Base-by-base conservation (phyloP, 2,329 filamentous ascomycete genomes). In the Lasiodiplodia citricola region DNA sequence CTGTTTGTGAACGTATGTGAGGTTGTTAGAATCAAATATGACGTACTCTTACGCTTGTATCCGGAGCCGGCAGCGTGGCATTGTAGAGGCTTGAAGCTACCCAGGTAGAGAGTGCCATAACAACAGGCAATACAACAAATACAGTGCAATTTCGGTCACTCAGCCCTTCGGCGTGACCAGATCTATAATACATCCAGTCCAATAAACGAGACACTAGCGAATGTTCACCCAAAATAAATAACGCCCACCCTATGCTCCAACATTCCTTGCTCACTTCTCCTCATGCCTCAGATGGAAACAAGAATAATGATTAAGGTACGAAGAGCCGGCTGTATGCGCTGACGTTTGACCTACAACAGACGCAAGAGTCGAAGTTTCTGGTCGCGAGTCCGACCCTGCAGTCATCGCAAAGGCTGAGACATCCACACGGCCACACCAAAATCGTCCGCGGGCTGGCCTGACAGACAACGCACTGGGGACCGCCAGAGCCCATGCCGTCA, bases 361-460 rank as follows among this genome's bases (percentile, higher is more conserved):
- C 94, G 77, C 96, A 99, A 77, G 93, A 96, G 72, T 94, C 93
- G 78, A 97, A 98, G 78, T 98, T 98, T 78, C 97, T 96, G 89
- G 97, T 94, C 3, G 96, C 96, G 71, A 98, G 85, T 54, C 93
- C 95, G 44, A 98, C 92, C 38, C 96, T 87, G 77, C 96, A 98
- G 73, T 98, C 96, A 78, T 99, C 96, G 77, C 96, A 98, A 14
- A 98, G 86, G 73, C 93, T 95, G 69, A 99, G 85, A 77, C 96
- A 99, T 2, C 96, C 92, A 78, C 96, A 99, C 0, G 96, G 96
- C 96, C 96, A 98, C 2, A 97, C 91, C 67, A 99, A 92, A 70
- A 98, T 92, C 8, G 92, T 96, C 21, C 96, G 87, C 3, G 94
- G 90, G n/a, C 88, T 87, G 67, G 89, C 89, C 78, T 98, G 95